phyloP scores from a whole-genome alignment of 768 basidiomycete genomes.

The Phylloporus sp. region DNA sequence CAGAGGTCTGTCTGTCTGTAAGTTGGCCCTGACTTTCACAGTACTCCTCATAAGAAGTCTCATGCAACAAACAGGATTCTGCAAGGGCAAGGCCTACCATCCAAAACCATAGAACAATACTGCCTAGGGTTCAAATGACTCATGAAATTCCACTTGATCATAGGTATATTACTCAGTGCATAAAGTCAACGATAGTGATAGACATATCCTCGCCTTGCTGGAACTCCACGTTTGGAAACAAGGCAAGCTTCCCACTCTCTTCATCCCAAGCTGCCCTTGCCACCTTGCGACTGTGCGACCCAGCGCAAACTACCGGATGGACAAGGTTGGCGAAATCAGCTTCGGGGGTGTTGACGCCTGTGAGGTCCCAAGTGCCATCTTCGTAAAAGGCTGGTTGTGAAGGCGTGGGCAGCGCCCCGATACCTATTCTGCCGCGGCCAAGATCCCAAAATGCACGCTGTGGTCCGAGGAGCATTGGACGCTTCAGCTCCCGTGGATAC shows the following conservation, averaged over 20 bases:
- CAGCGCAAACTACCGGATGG: background rate
- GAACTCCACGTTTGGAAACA: slow-evolving; percentile 3
- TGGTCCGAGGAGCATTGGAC: slow-evolving; percentile 6
- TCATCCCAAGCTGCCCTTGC: slow-evolving; percentile 12
- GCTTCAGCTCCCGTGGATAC: slow-evolving; percentile 1
- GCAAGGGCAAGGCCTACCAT: no score
- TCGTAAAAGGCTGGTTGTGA: slow-evolving; percentile 3
- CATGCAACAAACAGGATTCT: no score
- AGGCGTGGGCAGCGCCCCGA: slow-evolving; percentile 3
- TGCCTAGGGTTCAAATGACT: no score
- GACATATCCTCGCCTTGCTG: background rate
- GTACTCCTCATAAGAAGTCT: no score
- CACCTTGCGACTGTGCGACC: background rate
- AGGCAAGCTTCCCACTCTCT: slow-evolving; percentile 10
- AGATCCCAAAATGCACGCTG: slow-evolving; percentile 15
- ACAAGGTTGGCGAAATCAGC: slow-evolving; percentile 1
- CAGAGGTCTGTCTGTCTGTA: no score
- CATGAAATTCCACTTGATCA: background rate
- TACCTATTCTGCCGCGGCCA: slow-evolving; percentile 5
- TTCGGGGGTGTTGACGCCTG: slow-evolving; percentile 1
- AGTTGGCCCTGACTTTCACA: no score
- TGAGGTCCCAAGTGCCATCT: slow-evolving; percentile 3
- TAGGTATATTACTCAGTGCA: background rate
- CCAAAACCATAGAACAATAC: no score
- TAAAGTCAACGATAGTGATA: slow-evolving; percentile 2